These are phyloP conservation scores for Mrakia blollopis DNA, from an alignment of 768 basidiomycete species.

Conservation along the genomic window DNA sequence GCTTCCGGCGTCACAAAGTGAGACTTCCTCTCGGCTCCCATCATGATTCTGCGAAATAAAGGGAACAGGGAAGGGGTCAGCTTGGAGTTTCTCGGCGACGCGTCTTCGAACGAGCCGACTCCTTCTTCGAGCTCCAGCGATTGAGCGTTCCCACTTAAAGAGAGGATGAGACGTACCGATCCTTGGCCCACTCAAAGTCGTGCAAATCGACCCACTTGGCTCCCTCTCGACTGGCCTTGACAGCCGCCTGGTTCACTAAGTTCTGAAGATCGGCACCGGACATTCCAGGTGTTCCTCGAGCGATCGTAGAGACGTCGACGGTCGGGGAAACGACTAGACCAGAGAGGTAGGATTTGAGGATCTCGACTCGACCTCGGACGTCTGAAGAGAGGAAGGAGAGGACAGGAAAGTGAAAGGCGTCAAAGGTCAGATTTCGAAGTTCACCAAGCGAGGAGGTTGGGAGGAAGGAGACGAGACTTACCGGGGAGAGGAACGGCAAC, in stretches of 20 bases:
- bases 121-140: background rate
- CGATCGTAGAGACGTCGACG: conserved; percentile 80
- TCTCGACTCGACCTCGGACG: conserved; percentile 84
- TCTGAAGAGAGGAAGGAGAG: conserved; percentile 62
- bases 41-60: conserved; percentile 53
- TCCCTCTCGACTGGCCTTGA: conserved; percentile 84
- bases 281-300: conserved; percentile 91
- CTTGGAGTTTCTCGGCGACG: too few species aligned
- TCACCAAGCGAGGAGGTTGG: too few species aligned
- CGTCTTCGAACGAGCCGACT: too few species aligned
- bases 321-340: conserved; percentile 66
- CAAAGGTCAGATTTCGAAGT: background rate
- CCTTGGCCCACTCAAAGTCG: conserved; percentile 99
- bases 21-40: conserved; percentile 93
- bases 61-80: too few species aligned
- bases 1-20: conserved; percentile 80
- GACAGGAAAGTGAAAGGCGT: background rate
- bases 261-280: conserved; percentile 89
- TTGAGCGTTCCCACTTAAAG: background rate
- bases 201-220: conserved; percentile 63
- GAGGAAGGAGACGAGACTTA: background rate
- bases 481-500: conserved; percentile 35
- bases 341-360: conserved; percentile 84
- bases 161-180: conserved; percentile 38
- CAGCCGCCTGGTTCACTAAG: conserved; percentile 91